Conservation (phyloP, 139 green algal genomes). For the Chlamydomonas schloesseri region DNA sequence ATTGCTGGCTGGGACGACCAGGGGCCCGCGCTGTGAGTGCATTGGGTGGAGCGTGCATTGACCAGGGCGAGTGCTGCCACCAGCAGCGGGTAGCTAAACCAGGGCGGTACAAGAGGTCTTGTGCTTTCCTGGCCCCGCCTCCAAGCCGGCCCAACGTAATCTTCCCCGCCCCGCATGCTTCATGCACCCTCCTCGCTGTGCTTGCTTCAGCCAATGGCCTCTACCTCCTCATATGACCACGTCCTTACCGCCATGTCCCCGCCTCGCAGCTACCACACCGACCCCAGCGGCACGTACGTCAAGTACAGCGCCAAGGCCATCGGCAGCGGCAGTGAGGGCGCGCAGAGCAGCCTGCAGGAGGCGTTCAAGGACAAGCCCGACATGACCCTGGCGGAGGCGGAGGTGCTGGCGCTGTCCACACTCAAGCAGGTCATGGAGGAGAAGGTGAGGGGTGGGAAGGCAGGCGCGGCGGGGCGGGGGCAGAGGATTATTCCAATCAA, state of each 20-base stretch:
- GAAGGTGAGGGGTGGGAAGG: slow-evolving; percentile 81
- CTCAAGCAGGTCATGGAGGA: slow-evolving; percentile 99
- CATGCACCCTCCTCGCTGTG: too few relatives aligned
- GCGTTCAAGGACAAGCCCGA: slow-evolving; percentile 78
- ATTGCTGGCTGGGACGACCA: slow-evolving; percentile 93
- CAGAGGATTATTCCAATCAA: too few relatives aligned
- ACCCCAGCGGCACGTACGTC: slow-evolving; percentile 96
- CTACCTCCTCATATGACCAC: too few relatives aligned
- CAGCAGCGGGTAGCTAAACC: too few relatives aligned
- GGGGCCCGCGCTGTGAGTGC: slow-evolving; percentile 65
- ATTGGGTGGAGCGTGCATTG: background rate
- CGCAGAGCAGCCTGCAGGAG: slow-evolving; percentile 89
- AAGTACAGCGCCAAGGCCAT: slow-evolving; percentile 96
- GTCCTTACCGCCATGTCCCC: too few relatives aligned
- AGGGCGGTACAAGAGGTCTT: background rate
- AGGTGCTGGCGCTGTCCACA: slow-evolving; percentile 94
- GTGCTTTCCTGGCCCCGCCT: background rate
- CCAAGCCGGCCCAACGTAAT: too few relatives aligned
- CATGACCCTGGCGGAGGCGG: slow-evolving; percentile 94
- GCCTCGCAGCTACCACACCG: slow-evolving; percentile 91
- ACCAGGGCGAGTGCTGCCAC: too few relatives aligned
- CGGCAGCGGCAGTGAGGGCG: slow-evolving; percentile 93
- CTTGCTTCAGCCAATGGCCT: too few relatives aligned
- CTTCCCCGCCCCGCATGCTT: too few relatives aligned
- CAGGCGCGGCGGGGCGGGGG: too few relatives aligned